Evolutionary conservation across 163 green algal genomes (phyloP), one percentile per base, ranked within the genome.

Genomic region (Trebouxia gelatinosa): DNA sequence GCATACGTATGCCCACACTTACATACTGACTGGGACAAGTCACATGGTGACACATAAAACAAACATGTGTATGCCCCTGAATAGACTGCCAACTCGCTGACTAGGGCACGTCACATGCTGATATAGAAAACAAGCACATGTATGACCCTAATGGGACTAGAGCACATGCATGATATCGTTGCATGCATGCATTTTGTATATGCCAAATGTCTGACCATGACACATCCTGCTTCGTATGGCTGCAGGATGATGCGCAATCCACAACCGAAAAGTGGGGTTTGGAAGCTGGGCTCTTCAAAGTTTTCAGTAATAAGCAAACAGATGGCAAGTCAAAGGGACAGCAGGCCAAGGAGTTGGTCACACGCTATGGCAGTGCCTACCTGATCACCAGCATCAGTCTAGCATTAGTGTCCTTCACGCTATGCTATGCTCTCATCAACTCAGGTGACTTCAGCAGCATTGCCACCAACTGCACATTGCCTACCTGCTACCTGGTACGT

Each of bases 351-450:
- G 87, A 93, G 40, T 86, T 99, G 67, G 82, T 99, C 39, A 86
- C 90, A n/a, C 84, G 91, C 29, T 99, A 99, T 77, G 95, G 96
- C 57, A 90, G 86, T 37, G 95, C 96, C 13, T 99, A 99, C 87
- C 87, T 99, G 3, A 82, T 96, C 48, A 99, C 96, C 32, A 98
- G 93, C 70, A 98, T 98, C 77, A 94, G 91, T 21, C 94, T 99
- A 61, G 94, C 95, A 21, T 83, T 97, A 40, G 87, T 99, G 3
- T 98, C 94, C 17, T 97, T 99, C 74, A 83, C 87, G 0, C 59
- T 91, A 2, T 98, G 91, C 89, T 99, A 99, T 78, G 75, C 89
- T 1, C 87, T 96, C 0, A 91, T 99, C 5, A 87, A 86, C 79
- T 81, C 82, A 80, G 93, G 90, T 95, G 70, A 34, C 80, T 5